Evolutionary conservation across 495 filamentous ascomycete species (phyloP).

Genomic region (Cryomyces antarcticus): DNA sequence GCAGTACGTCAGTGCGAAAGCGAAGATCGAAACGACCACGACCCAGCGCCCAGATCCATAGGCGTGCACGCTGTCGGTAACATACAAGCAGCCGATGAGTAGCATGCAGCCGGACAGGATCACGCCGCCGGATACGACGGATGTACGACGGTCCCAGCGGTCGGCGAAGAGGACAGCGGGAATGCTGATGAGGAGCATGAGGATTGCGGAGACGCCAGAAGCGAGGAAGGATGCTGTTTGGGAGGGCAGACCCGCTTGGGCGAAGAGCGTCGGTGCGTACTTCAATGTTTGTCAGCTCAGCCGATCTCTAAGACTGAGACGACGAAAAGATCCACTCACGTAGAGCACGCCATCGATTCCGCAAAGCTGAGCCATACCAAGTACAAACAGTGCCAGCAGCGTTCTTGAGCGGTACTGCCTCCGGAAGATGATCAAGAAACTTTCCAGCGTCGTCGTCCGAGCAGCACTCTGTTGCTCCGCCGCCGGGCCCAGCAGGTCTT

Average conservation of each 20-base stretch:
- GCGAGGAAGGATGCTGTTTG: slow-evolving; percentile 31
- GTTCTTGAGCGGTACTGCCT: slow-evolving; percentile 17
- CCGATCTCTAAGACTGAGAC: not conserved
- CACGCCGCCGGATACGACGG: slow-evolving; percentile 9
- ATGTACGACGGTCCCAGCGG: slow-evolving; percentile 10
- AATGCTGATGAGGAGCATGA: slow-evolving; percentile 33
- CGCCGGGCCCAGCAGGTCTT: slow-evolving; percentile 6
- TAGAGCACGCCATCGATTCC: slow-evolving; percentile 33
- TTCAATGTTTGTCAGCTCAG: not conserved
- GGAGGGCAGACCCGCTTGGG: slow-evolving; percentile 30
- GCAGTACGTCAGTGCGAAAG: slow-evolving; percentile 9
- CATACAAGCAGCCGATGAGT: slow-evolving; percentile 12
- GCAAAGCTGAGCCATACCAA: slow-evolving; percentile 28
- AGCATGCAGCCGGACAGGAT: slow-evolving; percentile 6
- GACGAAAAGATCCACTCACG: not conserved
- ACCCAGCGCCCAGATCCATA: slow-evolving; percentile 9
- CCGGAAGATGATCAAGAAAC: slow-evolving; percentile 6
- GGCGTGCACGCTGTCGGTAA: slow-evolving; percentile 6
- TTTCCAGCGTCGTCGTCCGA: slow-evolving; percentile 5
- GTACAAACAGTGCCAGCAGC: slow-evolving; percentile 26
- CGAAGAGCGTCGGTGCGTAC: slow-evolving; percentile 32
- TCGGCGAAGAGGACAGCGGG: slow-evolving; percentile 19
- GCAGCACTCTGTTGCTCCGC: not conserved
- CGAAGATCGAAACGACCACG: slow-evolving; percentile 12
- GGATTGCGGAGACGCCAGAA: slow-evolving; percentile 32